A percentile compares a stretch with the other conserved stretches of the same genome.
Conservation (phyloP, 306 rosid genomes). For the Rosa multiflora region DNA sequence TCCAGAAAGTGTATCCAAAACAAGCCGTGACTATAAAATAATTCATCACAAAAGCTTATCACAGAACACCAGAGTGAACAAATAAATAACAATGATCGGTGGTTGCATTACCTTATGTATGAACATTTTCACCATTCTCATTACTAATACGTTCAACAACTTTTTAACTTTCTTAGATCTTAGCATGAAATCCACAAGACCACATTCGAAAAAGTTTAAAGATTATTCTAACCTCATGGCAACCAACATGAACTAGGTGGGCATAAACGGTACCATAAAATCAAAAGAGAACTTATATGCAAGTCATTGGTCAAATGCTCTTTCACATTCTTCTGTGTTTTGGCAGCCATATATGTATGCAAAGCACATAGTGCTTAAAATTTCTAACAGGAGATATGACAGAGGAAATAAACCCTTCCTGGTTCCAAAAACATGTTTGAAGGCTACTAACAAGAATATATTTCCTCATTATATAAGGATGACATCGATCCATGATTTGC, state of each 20-base stretch:
- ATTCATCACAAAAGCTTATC: neutral
- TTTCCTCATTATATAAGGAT: neutral
- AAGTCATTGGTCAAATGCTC: neutral
- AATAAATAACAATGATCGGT: neutral
- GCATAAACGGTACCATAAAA: neutral
- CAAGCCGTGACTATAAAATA: neutral
- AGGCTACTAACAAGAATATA: neutral
- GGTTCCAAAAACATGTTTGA: neutral
- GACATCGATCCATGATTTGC: slow-evolving; percentile 1
- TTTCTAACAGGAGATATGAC: neutral
- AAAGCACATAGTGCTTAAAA: neutral
- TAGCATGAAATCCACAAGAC: neutral
- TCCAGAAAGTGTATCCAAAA: neutral
- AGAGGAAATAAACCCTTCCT: neutral
- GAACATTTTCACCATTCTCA: neutral
- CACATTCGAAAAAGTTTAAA: neutral
- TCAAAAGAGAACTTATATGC: neutral
- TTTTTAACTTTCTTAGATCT: neutral
- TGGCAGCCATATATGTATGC: neutral
- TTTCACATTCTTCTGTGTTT: neutral
- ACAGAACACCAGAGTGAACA: neutral
- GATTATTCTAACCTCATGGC: neutral
- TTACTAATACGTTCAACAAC: neutral
- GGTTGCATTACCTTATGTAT: neutral
- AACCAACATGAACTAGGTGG: neutral